phyloP scores from a whole-genome alignment of 345 rosid genomes.

The Murraya koenigii region DNA sequence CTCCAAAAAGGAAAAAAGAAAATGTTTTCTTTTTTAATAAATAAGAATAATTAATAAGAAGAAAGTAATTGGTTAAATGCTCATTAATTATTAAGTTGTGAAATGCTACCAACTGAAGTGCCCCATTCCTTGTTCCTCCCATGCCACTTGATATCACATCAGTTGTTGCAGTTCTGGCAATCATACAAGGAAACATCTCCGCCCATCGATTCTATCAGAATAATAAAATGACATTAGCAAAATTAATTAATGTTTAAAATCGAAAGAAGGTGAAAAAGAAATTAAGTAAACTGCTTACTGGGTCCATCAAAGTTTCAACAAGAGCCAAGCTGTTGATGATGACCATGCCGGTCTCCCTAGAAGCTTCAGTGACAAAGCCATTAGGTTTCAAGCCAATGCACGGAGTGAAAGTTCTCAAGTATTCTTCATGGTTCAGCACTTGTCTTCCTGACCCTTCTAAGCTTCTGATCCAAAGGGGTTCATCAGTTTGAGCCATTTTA shows the following conservation, averaged over 20 bases:
- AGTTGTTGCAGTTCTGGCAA: conserved; percentile 71
- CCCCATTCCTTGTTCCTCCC: conserved; percentile 93
- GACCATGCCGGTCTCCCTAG: conserved; percentile 78
- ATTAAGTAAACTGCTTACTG: conserved; percentile 40
- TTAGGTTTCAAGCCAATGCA: conserved; percentile 67
- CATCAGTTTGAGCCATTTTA: conserved; percentile 74
- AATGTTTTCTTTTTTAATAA: too few species aligned
- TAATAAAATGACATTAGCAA: background rate
- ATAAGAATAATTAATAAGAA: too few species aligned
- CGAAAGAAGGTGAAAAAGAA: background rate
- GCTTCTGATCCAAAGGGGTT: conserved; percentile 72
- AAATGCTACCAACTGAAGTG: conserved; percentile 74
- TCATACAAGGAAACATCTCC: conserved; percentile 92
- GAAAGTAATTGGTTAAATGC: background rate
- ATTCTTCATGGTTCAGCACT: conserved; percentile 66
- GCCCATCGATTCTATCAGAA: conserved; percentile 78
- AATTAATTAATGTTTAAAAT: background rate
- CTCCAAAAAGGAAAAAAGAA: conserved; percentile 21
- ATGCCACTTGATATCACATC: conserved; percentile 79
- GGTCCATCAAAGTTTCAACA: conserved; percentile 90
- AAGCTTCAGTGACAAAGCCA: conserved; percentile 81
- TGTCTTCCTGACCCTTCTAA: conserved; percentile 56
- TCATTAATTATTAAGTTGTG: background rate
- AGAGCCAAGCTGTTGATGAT: conserved; percentile 88
- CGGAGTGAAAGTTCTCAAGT: conserved; percentile 50